Conservation (phyloP, 345 rosid genomes). For the Moricandia moricandioides region DNA sequence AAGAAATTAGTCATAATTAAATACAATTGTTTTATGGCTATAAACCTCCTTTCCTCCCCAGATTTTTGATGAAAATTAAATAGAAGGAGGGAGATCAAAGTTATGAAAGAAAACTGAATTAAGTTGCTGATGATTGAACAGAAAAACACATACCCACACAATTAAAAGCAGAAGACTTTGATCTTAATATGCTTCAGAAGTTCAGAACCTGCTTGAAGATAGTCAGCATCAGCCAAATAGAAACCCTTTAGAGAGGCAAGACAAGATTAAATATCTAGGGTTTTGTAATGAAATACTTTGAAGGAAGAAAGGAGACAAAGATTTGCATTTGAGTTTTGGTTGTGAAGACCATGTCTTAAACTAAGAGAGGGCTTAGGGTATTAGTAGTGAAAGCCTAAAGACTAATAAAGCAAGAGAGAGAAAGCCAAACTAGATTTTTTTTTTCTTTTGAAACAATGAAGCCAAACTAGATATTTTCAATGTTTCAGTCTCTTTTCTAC, state of each 20-base stretch:
- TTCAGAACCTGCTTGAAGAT: conserved; percentile 6
- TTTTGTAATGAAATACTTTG: conserved; percentile 19
- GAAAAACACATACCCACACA: conserved; percentile 28
- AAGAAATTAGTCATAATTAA: conserved; percentile 6
- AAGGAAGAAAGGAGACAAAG: conserved; percentile 34
- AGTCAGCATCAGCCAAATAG: conserved; percentile 18
- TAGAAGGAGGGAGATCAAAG: not conserved
- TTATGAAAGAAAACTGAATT: conserved; percentile 12
- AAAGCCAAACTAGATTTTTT: conserved; percentile 10
- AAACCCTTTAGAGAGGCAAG: conserved; percentile 11
- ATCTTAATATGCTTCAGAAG: conserved; percentile 27
- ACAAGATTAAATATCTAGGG: conserved; percentile 10
- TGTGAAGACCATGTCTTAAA: conserved; percentile 49
- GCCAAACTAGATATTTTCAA: conserved; percentile 20
- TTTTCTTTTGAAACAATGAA: no score
- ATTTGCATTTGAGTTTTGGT: conserved; percentile 46
- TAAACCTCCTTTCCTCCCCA: not conserved
- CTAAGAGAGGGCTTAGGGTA: conserved; percentile 48
- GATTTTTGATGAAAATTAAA: not conserved
- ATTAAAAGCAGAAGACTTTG: not conserved
- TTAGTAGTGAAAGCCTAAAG: conserved; percentile 41
- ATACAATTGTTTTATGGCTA: conserved; percentile 4
- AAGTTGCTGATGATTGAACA: conserved; percentile 3
- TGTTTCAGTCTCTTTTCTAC: not conserved
- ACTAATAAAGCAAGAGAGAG: conserved; percentile 34